Conservation (phyloP, 305 asterid species). For the Stenogyne calaminthoides region DNA sequence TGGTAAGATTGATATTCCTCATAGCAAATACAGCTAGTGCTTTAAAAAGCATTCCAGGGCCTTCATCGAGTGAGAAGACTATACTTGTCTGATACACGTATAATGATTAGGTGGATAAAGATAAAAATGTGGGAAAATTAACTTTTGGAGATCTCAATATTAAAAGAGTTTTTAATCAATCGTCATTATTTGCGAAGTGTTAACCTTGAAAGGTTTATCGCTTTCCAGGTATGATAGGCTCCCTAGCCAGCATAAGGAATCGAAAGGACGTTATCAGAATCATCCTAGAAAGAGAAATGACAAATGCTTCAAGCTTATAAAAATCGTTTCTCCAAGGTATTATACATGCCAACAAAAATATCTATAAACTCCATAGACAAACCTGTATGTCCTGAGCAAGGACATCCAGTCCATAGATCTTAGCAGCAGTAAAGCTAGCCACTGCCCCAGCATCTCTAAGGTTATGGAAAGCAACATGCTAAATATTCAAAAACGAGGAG, state of each 20-base stretch:
- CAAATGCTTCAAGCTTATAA: conserved; percentile 11
- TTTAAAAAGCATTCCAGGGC: conserved; percentile 98
- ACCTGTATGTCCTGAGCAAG: conserved; percentile 99
- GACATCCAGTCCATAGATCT: conserved; percentile 76
- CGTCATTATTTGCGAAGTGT: conserved; percentile 15
- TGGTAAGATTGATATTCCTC: conserved; percentile 93
- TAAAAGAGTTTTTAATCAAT: neutral
- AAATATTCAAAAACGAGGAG: conserved; percentile 21
- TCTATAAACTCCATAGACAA: conserved; percentile 28
- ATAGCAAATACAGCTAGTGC: conserved; percentile 97
- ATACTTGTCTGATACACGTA: conserved; percentile 75
- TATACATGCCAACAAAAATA: conserved; percentile 9
- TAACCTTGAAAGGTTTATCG: conserved; percentile 94
- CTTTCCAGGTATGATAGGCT: conserved; percentile 96
- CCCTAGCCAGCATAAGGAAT: conserved; percentile 95
- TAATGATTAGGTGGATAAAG: neutral
- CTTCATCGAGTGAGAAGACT: conserved; percentile 99
- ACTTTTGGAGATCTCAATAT: neutral
- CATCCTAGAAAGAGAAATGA: conserved; percentile 64
- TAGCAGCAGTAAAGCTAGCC: conserved; percentile 85
- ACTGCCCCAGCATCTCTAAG: conserved; percentile 95
- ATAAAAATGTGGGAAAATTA: conserved; percentile 3
- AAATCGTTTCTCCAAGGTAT: neutral
- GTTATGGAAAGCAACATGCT: conserved; percentile 78
- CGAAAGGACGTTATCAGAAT: conserved; percentile 92